Conservation (phyloP, 2,329 filamentous ascomycete genomes). For the Aspergillus sclerotialis region DNA sequence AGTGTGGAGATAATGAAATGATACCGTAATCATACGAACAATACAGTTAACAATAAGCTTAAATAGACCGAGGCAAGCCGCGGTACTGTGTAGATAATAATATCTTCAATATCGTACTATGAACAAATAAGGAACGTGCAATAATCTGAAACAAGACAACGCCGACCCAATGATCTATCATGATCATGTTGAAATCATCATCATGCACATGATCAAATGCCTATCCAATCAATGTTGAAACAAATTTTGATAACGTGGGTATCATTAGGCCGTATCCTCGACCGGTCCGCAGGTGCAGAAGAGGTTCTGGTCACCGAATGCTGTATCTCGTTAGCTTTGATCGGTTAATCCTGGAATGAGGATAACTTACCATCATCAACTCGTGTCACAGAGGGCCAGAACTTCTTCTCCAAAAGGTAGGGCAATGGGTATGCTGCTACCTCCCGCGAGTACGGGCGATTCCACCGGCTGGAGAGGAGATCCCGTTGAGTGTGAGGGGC, state of each 20-base stretch:
- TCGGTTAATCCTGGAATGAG: slow-evolving; percentile 2
- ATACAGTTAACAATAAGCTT: too few species aligned
- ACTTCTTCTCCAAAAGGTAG: slow-evolving; percentile 89
- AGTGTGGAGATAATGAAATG: slow-evolving; percentile 1
- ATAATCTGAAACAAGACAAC: slow-evolving; percentile 6
- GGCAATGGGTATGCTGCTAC: slow-evolving; percentile 79
- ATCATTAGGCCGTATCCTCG: slow-evolving; percentile 46
- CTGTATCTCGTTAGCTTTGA: slow-evolving; percentile 39
- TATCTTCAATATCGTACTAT: background rate
- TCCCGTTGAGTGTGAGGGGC: slow-evolving; percentile 80
- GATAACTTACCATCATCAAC: slow-evolving; percentile 73
- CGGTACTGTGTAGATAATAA: slow-evolving; percentile 1
- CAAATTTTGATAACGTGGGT: slow-evolving; percentile 23
- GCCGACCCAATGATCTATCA: slow-evolving; percentile 11
- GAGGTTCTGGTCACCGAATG: slow-evolving; percentile 83
- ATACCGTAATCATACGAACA: too few species aligned
- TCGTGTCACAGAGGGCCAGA: slow-evolving; percentile 84
- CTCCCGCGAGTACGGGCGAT: slow-evolving; percentile 72
- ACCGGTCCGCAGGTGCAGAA: slow-evolving; percentile 93
- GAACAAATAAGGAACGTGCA: slow-evolving; percentile 5
- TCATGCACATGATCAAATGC: slow-evolving; percentile 4
- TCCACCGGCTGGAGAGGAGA: slow-evolving; percentile 69
- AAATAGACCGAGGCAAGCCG: too few species aligned
- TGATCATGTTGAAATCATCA: slow-evolving; percentile 24
- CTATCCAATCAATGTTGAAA: slow-evolving; percentile 12